These are phyloP conservation scores for Teratosphaeria pseudoeucalypti DNA, from an alignment of 2,329 filamentous ascomycete species.

Conservation along the genomic window DNA sequence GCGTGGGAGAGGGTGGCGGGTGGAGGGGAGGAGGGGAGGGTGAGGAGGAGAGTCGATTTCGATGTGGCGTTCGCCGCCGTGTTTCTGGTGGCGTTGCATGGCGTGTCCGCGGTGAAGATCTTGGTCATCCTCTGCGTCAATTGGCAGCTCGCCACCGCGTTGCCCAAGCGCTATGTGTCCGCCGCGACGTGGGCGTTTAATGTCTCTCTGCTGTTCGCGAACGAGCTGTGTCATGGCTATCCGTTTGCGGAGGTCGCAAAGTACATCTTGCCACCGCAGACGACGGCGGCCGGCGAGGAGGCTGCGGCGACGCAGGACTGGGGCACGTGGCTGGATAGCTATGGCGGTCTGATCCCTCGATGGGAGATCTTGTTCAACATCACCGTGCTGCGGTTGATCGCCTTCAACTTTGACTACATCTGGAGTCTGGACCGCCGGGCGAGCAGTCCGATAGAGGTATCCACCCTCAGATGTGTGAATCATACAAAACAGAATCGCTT, in stretches of 20 bases:
- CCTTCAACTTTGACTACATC: constrained; percentile 94
- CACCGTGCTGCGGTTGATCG: constrained; percentile 82
- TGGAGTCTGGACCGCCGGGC: constrained; percentile 66
- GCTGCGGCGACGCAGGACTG: constrained; percentile 35
- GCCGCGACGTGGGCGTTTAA: constrained; percentile 83
- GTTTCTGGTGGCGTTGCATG: constrained; percentile 72
- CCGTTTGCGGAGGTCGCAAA: constrained; percentile 54
- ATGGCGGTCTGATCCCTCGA: constrained; percentile 71
- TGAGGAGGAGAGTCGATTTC: constrained; percentile 62
- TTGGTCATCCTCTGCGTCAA: constrained; percentile 71
- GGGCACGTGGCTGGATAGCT: constrained; percentile 64
- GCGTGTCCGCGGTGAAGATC: constrained; percentile 75
- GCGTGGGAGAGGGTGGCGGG: constrained; percentile 51
- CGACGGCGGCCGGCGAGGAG: constrained; percentile 28
- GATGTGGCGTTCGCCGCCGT: constrained; percentile 72
- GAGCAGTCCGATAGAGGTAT: constrained; percentile 69
- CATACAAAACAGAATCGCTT: not conserved
- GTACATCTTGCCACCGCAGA: constrained; percentile 36
- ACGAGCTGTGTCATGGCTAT: constrained; percentile 76
- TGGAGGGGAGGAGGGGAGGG: constrained; percentile 33
- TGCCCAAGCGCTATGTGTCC: constrained; percentile 64
- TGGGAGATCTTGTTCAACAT: constrained; percentile 99
- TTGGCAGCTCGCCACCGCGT: constrained; percentile 61
- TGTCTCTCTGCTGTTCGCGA: constrained; percentile 73
- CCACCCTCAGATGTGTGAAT: too few species aligned